phyloP scores from a whole-genome alignment of 208 protist genomes.

The Crithidia expoeki region DNA sequence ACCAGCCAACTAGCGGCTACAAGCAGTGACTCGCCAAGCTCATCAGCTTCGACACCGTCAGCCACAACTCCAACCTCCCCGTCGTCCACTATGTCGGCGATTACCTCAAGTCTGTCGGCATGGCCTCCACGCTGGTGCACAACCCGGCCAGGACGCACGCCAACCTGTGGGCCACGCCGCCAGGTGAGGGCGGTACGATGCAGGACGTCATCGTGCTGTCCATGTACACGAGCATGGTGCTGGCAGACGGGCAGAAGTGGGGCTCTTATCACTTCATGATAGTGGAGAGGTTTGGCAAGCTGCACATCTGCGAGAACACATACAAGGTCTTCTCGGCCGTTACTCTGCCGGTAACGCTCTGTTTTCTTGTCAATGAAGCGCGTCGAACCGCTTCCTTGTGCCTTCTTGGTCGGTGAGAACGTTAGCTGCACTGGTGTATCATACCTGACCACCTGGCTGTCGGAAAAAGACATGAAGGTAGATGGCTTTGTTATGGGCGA shows the following conservation, averaged over 20 bases:
- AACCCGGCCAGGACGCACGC: constrained; percentile 44
- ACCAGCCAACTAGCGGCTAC: background rate
- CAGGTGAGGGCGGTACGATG: constrained; percentile 41
- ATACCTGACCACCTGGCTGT: constrained; percentile 39
- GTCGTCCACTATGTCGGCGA: constrained; percentile 46
- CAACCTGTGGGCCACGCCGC: constrained; percentile 61
- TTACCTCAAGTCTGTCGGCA: constrained; percentile 31
- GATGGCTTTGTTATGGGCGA: constrained; percentile 24
- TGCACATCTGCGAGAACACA: constrained; percentile 53
- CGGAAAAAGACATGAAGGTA: constrained; percentile 35
- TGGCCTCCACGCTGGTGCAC: constrained; percentile 38
- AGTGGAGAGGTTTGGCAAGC: constrained; percentile 52
- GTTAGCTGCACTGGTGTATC: constrained; percentile 42
- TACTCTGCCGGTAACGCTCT: constrained; percentile 37
- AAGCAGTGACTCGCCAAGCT: constrained; percentile 35
- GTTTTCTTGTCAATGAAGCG: constrained; percentile 44
- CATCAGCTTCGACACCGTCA: constrained; percentile 61
- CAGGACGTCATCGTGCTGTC: constrained; percentile 62
- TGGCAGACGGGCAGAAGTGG: constrained; percentile 62
- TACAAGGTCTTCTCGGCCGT: constrained; percentile 63
- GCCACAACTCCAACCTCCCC: constrained; percentile 53
- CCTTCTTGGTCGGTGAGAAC: constrained; percentile 54
- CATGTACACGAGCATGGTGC: constrained; percentile 63
- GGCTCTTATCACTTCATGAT: constrained; percentile 52
- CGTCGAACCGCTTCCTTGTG: constrained; percentile 51